Evolutionary conservation across 2,329 filamentous ascomycete genomes (phyloP).

Genomic region (Epichloe gansuensis): DNA sequence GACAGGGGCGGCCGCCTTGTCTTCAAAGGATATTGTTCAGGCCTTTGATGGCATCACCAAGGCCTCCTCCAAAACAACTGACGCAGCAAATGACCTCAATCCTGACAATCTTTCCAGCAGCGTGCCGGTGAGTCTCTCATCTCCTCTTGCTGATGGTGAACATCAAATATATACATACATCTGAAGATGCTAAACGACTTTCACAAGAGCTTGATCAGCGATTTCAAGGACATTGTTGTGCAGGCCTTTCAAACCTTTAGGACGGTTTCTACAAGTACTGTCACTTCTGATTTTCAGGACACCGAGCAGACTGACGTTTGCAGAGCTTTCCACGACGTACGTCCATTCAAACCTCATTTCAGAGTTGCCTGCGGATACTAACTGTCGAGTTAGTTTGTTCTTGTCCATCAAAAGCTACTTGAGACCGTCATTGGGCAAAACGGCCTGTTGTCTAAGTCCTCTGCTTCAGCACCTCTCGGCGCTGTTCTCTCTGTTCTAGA

Average conservation of each 20-base stretch:
- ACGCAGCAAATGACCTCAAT: conserved; percentile 3
- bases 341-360: too few species aligned
- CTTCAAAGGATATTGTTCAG: conserved; percentile 4
- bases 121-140: background rate
- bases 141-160: background rate
- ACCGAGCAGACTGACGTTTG: conserved; percentile 9
- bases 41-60: conserved; percentile 8
- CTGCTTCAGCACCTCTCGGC: conserved; percentile 8
- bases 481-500: conserved; percentile 10
- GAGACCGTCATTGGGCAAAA: conserved; percentile 9
- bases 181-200: too few species aligned
- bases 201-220: background rate
- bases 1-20: conserved; percentile 5
- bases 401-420: conserved; percentile 11
- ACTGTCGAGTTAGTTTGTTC: conserved; percentile 5
- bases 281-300: background rate
- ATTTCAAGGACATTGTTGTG: background rate
- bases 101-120: background rate
- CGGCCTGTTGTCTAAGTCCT: conserved; percentile 5
- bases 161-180: background rate
- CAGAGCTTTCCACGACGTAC: conserved; percentile 7
- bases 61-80: conserved; percentile 7
- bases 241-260: background rate
- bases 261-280: background rate
- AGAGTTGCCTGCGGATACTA: too few species aligned